Base-by-base conservation (phyloP, 169 alveolate genomes). In the Eimeria maxima region DNA sequence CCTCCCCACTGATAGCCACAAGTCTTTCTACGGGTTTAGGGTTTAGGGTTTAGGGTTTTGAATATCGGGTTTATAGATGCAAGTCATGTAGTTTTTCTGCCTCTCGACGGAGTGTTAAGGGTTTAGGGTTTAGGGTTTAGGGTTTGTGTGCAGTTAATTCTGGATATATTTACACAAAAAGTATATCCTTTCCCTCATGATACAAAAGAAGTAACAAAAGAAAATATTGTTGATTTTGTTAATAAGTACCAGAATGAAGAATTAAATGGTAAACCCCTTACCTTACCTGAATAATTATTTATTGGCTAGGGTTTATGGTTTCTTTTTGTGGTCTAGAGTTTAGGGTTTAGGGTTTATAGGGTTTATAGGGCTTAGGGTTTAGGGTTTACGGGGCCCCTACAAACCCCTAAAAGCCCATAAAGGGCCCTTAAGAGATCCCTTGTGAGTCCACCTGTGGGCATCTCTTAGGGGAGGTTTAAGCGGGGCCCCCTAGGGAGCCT, bases 401-500 rank as follows among this genome's bases (percentile, higher is more conserved):
- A 50, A n/a, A n/a, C n/a, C n/a, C n/a, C n/a, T n/a, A n/a, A n/a
- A n/a, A n/a, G n/a, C n/a, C n/a, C n/a, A n/a, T n/a, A n/a, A n/a
- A n/a, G n/a, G n/a, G n/a, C n/a, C n/a, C n/a, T n/a, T n/a, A n/a
- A n/a, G n/a, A n/a, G n/a, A n/a, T n/a, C n/a, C n/a, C n/a, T n/a
- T n/a, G n/a, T n/a, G n/a, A n/a, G n/a, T n/a, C n/a, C n/a, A n/a
- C n/a, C n/a, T n/a, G n/a, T n/a, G n/a, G n/a, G n/a, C n/a, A n/a
- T n/a, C n/a, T n/a, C n/a, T n/a, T n/a, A n/a, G n/a, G n/a, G n/a
- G n/a, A n/a, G n/a, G n/a, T n/a, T n/a, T n/a, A n/a, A 11, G 57
- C 18, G 57, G 33, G 84, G 53, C 50, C 50, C 84, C 53, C 84
- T 5, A 50, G 84, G 53, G 84, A 73, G 84, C 29, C 84, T 50